A percentile compares a stretch with the other conserved stretches of the same genome.
Evolutionary conservation across 208 protist genomes (phyloP).

Genomic region (Trypanosoma congolense): DNA sequence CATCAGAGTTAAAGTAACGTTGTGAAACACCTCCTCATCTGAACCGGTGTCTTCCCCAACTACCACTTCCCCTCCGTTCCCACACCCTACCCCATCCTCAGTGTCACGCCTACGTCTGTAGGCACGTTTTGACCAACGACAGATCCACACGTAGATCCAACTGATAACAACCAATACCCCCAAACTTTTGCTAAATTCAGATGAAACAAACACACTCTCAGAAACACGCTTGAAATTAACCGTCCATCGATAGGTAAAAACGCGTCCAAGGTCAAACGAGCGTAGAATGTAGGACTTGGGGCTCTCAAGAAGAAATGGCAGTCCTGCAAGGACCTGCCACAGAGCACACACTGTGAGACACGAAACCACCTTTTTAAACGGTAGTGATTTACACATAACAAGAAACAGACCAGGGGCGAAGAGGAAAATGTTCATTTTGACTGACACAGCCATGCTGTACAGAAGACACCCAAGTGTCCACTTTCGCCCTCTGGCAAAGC

Average conservation of each 20-base stretch:
- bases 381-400: constrained; percentile 46
- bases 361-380: constrained; percentile 50
- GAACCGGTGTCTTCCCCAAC: constrained; percentile 1
- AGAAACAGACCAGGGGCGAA: constrained; percentile 86
- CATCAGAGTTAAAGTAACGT: constrained; percentile 76
- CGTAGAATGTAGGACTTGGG: constrained; percentile 40
- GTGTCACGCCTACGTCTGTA: constrained; percentile 11
- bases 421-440: constrained; percentile 96
- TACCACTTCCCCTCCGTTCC: constrained; percentile 2
- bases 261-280: constrained; percentile 62
- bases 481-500: constrained; percentile 31
- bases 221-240: constrained; percentile 80
- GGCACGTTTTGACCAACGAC: constrained; percentile 38
- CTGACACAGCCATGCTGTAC: constrained; percentile 83
- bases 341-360: constrained; percentile 44
- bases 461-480: constrained; percentile 63
- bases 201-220: constrained; percentile 40
- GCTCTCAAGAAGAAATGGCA: constrained; percentile 60
- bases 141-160: constrained; percentile 55
- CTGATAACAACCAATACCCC: constrained; percentile 36
- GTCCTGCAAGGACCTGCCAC: constrained; percentile 57
- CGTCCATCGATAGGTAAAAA: constrained; percentile 66
- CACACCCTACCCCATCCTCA: constrained; percentile 16
- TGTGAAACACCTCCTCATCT: constrained; percentile 19
- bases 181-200: constrained; percentile 36